A percentile compares a stretch with the other conserved stretches of the same genome.
phyloP scores from a whole-genome alignment of 1,139 yeast genomes.

The Sugiyamaella sp. region DNA sequence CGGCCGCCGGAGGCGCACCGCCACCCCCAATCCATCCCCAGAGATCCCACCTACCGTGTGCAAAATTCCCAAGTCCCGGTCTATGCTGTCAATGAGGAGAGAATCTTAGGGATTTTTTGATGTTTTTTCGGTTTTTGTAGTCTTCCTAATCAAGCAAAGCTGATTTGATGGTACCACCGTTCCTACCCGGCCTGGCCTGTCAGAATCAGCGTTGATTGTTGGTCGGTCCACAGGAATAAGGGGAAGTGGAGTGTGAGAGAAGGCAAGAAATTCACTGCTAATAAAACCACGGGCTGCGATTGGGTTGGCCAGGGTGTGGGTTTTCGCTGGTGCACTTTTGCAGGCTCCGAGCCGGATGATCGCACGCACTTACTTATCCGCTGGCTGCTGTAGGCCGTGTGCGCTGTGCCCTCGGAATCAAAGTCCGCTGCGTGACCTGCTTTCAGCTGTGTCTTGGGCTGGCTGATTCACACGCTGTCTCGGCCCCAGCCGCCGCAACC shows the following conservation, averaged over 20 bases:
- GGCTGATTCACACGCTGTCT: too few species aligned
- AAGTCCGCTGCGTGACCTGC: too few species aligned
- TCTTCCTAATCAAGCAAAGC: neutral
- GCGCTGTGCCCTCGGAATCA: too few species aligned
- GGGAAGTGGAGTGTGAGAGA: slow-evolving; percentile 8
- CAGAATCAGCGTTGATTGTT: neutral
- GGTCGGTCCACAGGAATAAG: neutral
- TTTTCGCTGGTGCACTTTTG: neutral
- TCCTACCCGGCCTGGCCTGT: neutral
- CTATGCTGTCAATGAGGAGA: too few species aligned
- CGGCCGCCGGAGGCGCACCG: slow-evolving; percentile 1
- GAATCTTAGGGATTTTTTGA: neutral
- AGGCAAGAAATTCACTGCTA: slow-evolving; percentile 16
- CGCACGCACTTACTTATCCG: neutral
- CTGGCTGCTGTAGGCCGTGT: neutral
- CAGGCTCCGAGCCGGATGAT: neutral
- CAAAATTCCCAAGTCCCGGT: neutral
- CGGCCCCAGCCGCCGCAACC: too few species aligned
- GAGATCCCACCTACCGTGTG: neutral
- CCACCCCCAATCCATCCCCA: neutral
- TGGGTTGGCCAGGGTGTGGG: slow-evolving; percentile 11
- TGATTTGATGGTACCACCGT: neutral
- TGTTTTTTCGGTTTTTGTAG: neutral
- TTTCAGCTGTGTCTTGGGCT: too few species aligned
- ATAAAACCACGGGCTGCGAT: slow-evolving; percentile 14